Base-by-base conservation (phyloP, 129 eudicot species). In the Flaveria brownii region DNA sequence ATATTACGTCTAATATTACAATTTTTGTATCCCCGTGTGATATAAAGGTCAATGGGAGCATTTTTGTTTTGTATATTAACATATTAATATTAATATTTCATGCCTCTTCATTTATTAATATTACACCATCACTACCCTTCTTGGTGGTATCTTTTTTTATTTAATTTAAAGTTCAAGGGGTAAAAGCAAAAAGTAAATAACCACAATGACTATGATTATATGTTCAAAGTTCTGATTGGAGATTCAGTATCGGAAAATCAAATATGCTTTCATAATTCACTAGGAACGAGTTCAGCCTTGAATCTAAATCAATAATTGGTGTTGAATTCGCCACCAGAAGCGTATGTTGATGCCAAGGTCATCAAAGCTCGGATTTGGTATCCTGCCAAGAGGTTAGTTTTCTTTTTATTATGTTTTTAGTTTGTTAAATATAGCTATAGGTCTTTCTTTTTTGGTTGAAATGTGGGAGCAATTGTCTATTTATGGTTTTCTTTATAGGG, bases 311-410 rank as follows among this genome's bases (percentile, higher is more conserved):
- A 23, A 85, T 87, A 13, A 80, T 87, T n/a, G 89, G 92, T 2
- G 92, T 87, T 26, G 89, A 87, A 72, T 85, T 87, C 68, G 92
- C 89, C 52, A 87, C 87, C 54, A 71, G 89, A 42, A 87, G 92
- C 50, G 67, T 85, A 77, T 54, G 87, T 85, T 71, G 87, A 85
- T 71, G 86, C 80, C 26, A 85, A 85, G 81, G 67, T 85, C 71
- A 77, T 85, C 72, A 88, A 88, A 85, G 87, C 87, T 68, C 87
- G 83, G 83, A 85, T 88, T 78, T 83, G 86, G 89, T 88, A 85
- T 65, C 83, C 88, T 16, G 92, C 86, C 51, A 84, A 88, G 63
- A 79, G 92, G 92, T 88, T 76, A 14, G 18, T n/a, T 69, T 52
- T 68, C 33, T 59, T 49, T 45, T 39, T 33, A 60, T 68, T 49